These are phyloP conservation scores for Aureobasidium sp. DNA, from an alignment of 2,329 filamentous ascomycete genomes.

Conservation along the genomic window DNA sequence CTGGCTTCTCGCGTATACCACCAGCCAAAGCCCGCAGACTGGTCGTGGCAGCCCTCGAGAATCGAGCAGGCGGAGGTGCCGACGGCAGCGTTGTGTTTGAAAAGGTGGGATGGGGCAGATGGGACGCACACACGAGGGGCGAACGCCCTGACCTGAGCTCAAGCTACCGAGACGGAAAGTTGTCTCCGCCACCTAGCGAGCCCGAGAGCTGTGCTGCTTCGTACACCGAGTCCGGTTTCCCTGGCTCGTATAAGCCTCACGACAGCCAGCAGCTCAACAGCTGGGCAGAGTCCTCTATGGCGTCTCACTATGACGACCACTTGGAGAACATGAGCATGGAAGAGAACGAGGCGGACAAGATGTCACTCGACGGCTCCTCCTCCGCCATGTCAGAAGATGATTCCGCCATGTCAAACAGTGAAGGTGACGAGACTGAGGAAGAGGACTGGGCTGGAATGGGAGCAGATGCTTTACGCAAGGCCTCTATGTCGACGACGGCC, in stretches of 20 bases:
- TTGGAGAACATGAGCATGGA: conserved; percentile 54
- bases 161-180: conserved; percentile 27
- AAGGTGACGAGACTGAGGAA: conserved; percentile 74
- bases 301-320: conserved; percentile 15
- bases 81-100: conserved; percentile 75
- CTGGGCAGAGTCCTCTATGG: conserved; percentile 17
- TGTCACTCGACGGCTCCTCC: conserved; percentile 79
- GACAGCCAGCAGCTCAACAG: conserved; percentile 13
- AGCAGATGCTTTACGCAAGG: conserved; percentile 70
- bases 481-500: conserved; percentile 34
- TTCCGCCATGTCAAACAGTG: conserved; percentile 21
- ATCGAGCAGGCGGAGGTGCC: conserved; percentile 53
- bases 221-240: conserved; percentile 26
- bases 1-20: conserved; percentile 82
- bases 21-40: conserved; percentile 83
- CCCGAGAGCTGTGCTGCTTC: conserved; percentile 30
- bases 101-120: conserved; percentile 95
- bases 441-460: conserved; percentile 93
- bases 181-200: conserved; percentile 46
- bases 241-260: conserved; percentile 17
- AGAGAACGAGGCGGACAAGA: conserved; percentile 85
- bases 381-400: conserved; percentile 60
- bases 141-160: conserved; percentile 39
- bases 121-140: conserved; percentile 74
- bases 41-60: conserved; percentile 86